phyloP scores from a whole-genome alignment of 2,329 filamentous ascomycete species.

The Sporothrix protearum region DNA sequence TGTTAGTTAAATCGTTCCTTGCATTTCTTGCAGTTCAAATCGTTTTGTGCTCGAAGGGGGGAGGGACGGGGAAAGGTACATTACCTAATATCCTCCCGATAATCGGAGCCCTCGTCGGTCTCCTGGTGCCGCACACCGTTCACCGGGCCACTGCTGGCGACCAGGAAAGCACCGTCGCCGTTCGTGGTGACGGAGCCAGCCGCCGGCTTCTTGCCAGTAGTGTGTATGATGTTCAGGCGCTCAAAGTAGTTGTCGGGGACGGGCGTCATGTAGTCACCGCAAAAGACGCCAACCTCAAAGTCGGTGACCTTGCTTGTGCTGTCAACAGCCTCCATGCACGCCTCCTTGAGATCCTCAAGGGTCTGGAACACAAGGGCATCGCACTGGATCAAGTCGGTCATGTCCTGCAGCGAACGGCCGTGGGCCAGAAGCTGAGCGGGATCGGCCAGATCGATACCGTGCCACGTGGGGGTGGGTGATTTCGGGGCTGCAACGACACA shows the following conservation, averaged over 20 bases:
- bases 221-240: conserved; percentile 68
- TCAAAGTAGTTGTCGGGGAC: conserved; percentile 79
- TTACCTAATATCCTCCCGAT: conserved; percentile 27
- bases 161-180: conserved; percentile 20
- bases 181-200: conserved; percentile 16
- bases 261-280: conserved; percentile 77
- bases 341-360: conserved; percentile 72
- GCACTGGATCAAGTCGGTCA: conserved; percentile 43
- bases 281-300: conserved; percentile 92
- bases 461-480: conserved; percentile 78
- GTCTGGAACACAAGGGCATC: conserved; percentile 55
- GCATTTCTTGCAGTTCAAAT: too few species aligned
- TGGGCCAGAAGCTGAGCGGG: conserved; percentile 29
- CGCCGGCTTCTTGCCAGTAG: conserved; percentile 49
- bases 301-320: conserved; percentile 41
- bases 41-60: not conserved
- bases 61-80: not conserved
- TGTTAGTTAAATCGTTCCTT: not conserved
- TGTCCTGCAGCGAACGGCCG: conserved; percentile 39
- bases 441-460: conserved; percentile 49
- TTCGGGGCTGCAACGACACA: conserved; percentile 83
- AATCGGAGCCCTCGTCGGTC: not conserved
- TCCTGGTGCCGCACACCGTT: conserved; percentile 41
- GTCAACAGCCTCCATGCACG: conserved; percentile 67
- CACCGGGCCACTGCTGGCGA: conserved; percentile 48